Evolutionary conservation across 2,329 filamentous ascomycete species (phyloP), one percentile per base, ranked within the genome.

Genomic region (Talaromyces rugulosus): DNA sequence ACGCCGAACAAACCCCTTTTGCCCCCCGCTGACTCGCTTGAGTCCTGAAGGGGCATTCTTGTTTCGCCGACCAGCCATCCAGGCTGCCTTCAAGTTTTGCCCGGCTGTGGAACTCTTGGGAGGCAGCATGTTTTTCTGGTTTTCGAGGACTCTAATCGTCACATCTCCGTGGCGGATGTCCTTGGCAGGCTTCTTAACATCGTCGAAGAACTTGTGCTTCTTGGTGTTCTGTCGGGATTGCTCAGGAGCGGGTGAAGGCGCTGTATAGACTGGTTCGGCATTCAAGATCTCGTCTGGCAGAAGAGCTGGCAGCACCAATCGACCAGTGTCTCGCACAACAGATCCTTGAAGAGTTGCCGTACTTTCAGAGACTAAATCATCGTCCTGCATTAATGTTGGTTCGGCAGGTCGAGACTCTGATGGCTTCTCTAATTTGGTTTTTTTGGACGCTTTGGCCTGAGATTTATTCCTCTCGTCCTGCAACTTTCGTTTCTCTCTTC

Each of bases 261-360:
- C 77, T 28, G 79, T 75, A 9, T 70, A 69, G 33, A 75, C 72
- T 27, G 79, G 80, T 30, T 78, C 77, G 14, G 78, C 76, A 57
- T 79, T 80, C 56, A 85, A 70, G 50, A 85, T 78, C 28, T 82
- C 80, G 58, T 80, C 78, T 5, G 82, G 82, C 36, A 85, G 78
- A 27, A 84, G 75, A 44, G 76, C 77, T 5, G 82, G 82, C 12
- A 84, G 75, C n/a, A 71, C 68, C 11, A 66, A 72, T 64, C 70
- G 70, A 68, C 73, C 69, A 65, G 72, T 62, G 58, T 76, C 74
- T 62, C 75, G 72, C 34, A 71, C 73, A 31, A 65, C 72, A 27
- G 71, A 75, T 40, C 74, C 76, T 64, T 76, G 75, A 8, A 78
- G 66, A 4, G 76, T 79, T 55, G 68, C 71, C 8, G 76, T 76